Conservation (phyloP, 495 filamentous ascomycete genomes). For the Penicillium argentinense region DNA sequence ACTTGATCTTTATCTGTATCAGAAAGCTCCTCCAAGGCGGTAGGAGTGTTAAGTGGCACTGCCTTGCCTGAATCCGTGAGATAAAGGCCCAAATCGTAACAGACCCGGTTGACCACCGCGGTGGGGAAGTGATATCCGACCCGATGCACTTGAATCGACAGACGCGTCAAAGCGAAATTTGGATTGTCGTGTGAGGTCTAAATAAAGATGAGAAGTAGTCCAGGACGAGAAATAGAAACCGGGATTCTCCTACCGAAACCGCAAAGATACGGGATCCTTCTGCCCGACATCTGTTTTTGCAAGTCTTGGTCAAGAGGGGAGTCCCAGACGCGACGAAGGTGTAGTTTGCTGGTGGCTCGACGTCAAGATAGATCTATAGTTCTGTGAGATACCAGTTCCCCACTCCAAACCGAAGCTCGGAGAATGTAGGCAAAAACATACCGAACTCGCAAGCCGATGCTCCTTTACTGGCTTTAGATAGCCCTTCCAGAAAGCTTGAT, state of each 20-base stretch:
- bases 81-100: slow-evolving; percentile 43
- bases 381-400: no score
- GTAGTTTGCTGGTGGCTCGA: slow-evolving; percentile 70
- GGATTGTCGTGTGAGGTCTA: slow-evolving; percentile 47
- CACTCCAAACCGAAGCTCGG: no score
- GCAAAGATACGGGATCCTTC: slow-evolving; percentile 68
- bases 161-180: no score
- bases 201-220: slow-evolving; percentile 12
- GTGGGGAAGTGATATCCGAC: slow-evolving; percentile 78
- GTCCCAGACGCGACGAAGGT: slow-evolving; percentile 82
- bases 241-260: slow-evolving; percentile 62
- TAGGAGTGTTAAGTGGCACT: slow-evolving; percentile 32
- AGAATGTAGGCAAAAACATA: no score
- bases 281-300: slow-evolving; percentile 77
- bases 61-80: slow-evolving; percentile 46
- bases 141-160: slow-evolving; percentile 69
- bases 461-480: no score
- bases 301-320: slow-evolving; percentile 68
- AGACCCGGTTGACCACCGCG: slow-evolving; percentile 54
- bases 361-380: slow-evolving; percentile 50
- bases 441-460: no score
- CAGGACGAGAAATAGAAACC: not conserved
- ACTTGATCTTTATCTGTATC: slow-evolving; percentile 49
- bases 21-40: slow-evolving; percentile 8
- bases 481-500: no score